A percentile compares a stretch with the other conserved stretches of the same genome.
phyloP scores from a whole-genome alignment of 2,329 filamentous ascomycete genomes.

The Nothopassalora personata region DNA sequence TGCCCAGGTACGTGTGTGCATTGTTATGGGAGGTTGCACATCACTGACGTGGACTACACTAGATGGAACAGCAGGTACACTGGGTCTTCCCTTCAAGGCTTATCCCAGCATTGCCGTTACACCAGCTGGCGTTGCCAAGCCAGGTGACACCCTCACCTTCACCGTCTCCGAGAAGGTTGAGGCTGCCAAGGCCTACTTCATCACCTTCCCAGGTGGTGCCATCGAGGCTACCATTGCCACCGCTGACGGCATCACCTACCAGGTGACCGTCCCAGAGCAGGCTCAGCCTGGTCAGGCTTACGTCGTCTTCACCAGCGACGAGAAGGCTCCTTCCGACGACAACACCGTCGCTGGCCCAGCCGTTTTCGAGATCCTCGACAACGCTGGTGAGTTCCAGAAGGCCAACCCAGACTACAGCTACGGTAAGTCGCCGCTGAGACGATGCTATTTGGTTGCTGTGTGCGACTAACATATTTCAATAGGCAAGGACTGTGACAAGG shows the following conservation, averaged over 20 bases:
- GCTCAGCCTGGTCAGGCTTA: constrained; percentile 25
- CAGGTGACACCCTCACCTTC: constrained; percentile 20
- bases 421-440: neutral
- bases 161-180: constrained; percentile 17
- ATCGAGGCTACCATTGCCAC: constrained; percentile 20
- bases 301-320: constrained; percentile 23
- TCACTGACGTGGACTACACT: no score
- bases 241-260: constrained; percentile 2
- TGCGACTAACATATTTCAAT: no score
- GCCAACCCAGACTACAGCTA: neutral
- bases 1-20: constrained; percentile 41
- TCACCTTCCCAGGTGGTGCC: constrained; percentile 23
- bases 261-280: constrained; percentile 14
- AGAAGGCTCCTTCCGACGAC: constrained; percentile 20
- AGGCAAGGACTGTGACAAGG: neutral
- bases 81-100: constrained; percentile 52
- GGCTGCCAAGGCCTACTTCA: constrained; percentile 20
- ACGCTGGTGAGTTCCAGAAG: constrained; percentile 1
- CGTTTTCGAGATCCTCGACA: constrained; percentile 20
- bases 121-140: constrained; percentile 17
- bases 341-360: constrained; percentile 30
- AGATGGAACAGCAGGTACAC: constrained; percentile 32
- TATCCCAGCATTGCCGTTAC: constrained; percentile 22
- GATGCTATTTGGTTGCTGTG: no score
- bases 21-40: no score